phyloP scores from a whole-genome alignment of 768 basidiomycete species.

The Kwoniella newhampshirensis region DNA sequence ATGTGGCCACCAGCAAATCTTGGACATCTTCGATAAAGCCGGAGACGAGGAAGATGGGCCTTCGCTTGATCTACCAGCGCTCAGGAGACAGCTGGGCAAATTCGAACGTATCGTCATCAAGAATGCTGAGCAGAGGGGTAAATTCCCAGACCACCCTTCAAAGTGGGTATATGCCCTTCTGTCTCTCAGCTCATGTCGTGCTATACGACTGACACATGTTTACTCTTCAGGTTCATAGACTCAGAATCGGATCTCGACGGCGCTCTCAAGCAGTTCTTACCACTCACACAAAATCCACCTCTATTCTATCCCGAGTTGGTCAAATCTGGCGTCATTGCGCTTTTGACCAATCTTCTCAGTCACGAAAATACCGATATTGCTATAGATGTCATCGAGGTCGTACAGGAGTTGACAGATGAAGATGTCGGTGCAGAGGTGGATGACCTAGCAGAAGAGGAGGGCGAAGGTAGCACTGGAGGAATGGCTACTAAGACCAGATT shows the following conservation, averaged over 20 bases:
- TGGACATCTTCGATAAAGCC: conserved; percentile 85
- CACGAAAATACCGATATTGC: conserved; percentile 98
- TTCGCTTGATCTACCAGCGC: conserved; percentile 57
- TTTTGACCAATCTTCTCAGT: conserved; percentile 79
- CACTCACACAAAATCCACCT: conserved; percentile 77
- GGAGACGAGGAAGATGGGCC: conserved; percentile 61
- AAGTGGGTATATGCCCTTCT: conserved; percentile 60
- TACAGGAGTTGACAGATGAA: conserved; percentile 94
- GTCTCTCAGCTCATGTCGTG: background rate
- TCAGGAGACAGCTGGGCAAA: conserved; percentile 70
- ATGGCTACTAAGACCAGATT: conserved; percentile 65
- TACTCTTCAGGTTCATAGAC: conserved; percentile 81
- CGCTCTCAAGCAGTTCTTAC: conserved; percentile 81
- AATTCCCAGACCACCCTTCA: conserved; percentile 85
- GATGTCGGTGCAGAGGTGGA: conserved; percentile 79
- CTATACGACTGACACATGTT: background rate
- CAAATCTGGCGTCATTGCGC: conserved; percentile 66
- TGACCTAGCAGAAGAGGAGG: conserved; percentile 64
- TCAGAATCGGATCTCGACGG: conserved; percentile 93
- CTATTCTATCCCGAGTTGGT: conserved; percentile 88
- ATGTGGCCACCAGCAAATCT: conserved; percentile 59
- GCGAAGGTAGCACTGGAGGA: conserved; percentile 52
- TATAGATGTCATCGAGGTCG: conserved; percentile 87
- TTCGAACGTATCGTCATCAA: conserved; percentile 89
- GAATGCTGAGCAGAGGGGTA: conserved; percentile 95